Evolutionary conservation across 352 stramenopile genomes (phyloP), one percentile per base, ranked within the genome.

Genomic region (Pythium volutum): DNA sequence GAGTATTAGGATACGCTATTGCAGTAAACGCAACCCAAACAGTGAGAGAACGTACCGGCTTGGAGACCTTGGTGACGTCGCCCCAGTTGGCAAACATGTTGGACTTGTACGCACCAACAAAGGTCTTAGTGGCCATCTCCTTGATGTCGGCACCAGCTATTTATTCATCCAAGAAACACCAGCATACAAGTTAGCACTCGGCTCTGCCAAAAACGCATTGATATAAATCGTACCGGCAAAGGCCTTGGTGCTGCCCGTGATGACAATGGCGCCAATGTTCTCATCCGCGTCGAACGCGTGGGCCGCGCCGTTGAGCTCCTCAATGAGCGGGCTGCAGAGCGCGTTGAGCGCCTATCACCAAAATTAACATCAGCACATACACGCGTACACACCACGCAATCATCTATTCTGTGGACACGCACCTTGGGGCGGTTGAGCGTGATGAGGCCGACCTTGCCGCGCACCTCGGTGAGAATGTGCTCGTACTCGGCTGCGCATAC

Each of bases 81-180:
- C 88, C 88, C 97, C 97, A 99, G 70, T 98, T 90, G 25, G 89
- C 79, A 74, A 99, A 99, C 92, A 99, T 98, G 76, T 99, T 98
- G 67, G 81, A 70, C 36, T 72, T 88, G 75, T 98, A 99, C 11
- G 79, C 89, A 36, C 98, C 79, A 20, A 98, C 89, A 78, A 98
- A 99, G n/a, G 74, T 77, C 61, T 90, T 86, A 58, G 71, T 77
- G 25, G 87, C 81, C 97, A 99, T 99, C 81, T 98, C 93, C 84
- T 98, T 98, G 66, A 98, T 98, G 70, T 98, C 94, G 5, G 94
- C 96, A 62, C 94, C 96, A 12, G 97, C 92, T 81, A 55, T 53
- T 64, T 46, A 20, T 31, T 4, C 41, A 22, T n/a, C n/a, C n/a
- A 10, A 6, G 0, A 12, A 43, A 42, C 36, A 48, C 9, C n/a